Base-by-base conservation (phyloP, 306 rosid genomes). In the Cucumis cinereus region DNA sequence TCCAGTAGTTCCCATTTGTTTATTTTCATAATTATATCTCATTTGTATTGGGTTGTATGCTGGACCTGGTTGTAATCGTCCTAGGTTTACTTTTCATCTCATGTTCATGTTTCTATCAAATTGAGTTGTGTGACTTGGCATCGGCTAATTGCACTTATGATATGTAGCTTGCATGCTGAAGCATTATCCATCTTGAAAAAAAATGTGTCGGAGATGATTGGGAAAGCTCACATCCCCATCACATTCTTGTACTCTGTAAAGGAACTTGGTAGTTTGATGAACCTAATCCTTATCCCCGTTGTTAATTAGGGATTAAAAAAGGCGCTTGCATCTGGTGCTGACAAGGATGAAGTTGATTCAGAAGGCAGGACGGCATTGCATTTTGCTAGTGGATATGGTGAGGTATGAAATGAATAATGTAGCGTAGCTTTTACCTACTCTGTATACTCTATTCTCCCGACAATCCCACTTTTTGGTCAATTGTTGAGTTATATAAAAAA, bases 281-380 rank as follows among this genome's bases (percentile, higher is more conserved):
- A 70, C 40, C 75, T 47, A 43, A 70, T 70, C 58, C 15, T 68
- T 13, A 24, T 58, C 26, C 57, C 30, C 56, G 15, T 58, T 67
- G 20, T 86, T 63, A 75, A 74, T 66, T 75, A 95, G 99, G 99
- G 99, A 67, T 82, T 95, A 89, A 90, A 90, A 89, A 79, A 69
- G 57, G 99, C 96, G 10, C 79, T 95, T 55, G 87, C 93, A 60
- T 79, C 99, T 78, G 99, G 98, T 83, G 91, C 89, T 24, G 85
- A 92, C 86, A 95, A 95, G 84, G 97, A 90, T 79, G 99, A 95
- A 85, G 96, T 90, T 80, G 99, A 95, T 86, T 82, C 96, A 45
- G 99, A 95, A 82, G 98, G 99, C 73, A 88, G 99, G 85, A 95
- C 98, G 38, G 99, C 98, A 53, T 83, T 95, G 87, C 99, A 95